These are phyloP conservation scores for Blastomyces parvus DNA, from an alignment of 2,329 filamentous ascomycete genomes.

Conservation along the genomic window DNA sequence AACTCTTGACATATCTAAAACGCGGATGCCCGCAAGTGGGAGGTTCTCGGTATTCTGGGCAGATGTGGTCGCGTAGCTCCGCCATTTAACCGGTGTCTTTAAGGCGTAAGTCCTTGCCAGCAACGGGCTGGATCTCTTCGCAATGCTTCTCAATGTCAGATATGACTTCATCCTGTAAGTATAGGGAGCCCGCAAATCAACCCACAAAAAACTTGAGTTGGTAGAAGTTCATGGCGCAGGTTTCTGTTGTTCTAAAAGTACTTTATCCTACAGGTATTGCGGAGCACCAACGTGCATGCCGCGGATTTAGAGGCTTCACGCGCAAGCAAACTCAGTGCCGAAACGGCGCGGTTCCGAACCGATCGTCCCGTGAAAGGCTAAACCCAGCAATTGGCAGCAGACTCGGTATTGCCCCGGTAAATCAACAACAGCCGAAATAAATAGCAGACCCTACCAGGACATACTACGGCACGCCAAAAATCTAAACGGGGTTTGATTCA, in stretches of 20 bases:
- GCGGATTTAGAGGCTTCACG: too few relatives aligned
- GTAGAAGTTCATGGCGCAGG: neutral
- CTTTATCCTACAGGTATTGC: neutral
- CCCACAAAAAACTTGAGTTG: neutral
- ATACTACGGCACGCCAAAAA: neutral
- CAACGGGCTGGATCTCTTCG: constrained; percentile 1
- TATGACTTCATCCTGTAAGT: constrained; percentile 10
- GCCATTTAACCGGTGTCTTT: constrained; percentile 22
- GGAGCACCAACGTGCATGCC: neutral
- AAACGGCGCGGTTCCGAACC: neutral
- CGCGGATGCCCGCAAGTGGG: constrained; percentile 75
- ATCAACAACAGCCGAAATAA: neutral
- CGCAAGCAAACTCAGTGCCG: neutral
- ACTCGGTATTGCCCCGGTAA: neutral
- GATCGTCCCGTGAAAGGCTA: neutral
- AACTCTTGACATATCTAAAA: constrained; percentile 94
- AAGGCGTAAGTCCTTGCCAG: constrained; percentile 20
- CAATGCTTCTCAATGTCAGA: constrained; percentile 9
- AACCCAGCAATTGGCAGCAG: neutral
- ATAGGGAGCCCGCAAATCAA: neutral
- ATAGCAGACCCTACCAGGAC: neutral
- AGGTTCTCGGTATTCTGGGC: constrained; percentile 35
- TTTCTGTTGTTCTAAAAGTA: neutral
- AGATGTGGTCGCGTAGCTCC: constrained; percentile 36
- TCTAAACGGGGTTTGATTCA: neutral